These are phyloP conservation scores for Suillus hirtellus DNA, from an alignment of 768 basidiomycete genomes.

Conservation along the genomic window DNA sequence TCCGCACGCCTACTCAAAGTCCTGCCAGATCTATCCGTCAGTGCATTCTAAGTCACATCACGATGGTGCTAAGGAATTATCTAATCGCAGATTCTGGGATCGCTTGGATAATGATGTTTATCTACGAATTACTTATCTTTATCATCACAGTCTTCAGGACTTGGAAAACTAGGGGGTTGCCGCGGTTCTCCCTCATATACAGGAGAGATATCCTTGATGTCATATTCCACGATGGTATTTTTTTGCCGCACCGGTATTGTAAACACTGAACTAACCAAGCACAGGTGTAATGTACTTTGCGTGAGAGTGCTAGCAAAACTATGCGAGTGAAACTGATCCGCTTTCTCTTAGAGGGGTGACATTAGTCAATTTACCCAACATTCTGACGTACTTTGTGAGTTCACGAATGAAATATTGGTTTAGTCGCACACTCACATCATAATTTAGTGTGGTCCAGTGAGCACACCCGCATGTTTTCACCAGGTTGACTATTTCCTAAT, in stretches of 20 bases:
- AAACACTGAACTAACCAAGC: not conserved
- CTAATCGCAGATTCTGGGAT: no score
- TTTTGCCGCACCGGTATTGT: not conserved
- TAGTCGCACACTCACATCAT: not conserved
- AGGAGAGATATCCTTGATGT: conserved; percentile 40
- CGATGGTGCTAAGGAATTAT: no score
- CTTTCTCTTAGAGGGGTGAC: conserved; percentile 45
- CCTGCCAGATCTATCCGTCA: no score
- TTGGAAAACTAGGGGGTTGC: conserved; percentile 33
- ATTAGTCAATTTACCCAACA: conserved; percentile 50
- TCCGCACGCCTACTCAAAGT: no score
- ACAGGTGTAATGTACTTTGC: conserved; percentile 57
- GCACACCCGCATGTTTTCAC: not conserved
- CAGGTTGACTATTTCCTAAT: not conserved
- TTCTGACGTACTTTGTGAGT: conserved; percentile 40
- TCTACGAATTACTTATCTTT: conserved; percentile 36
- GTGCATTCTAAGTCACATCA: no score
- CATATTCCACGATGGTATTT: conserved; percentile 52
- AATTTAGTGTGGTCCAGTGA: not conserved
- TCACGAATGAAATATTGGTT: not conserved
- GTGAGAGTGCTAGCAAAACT: conserved; percentile 37
- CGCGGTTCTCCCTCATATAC: conserved; percentile 20
- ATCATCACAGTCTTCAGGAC: conserved; percentile 48
- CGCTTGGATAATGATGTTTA: no score
- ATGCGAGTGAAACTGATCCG: not conserved